These are phyloP conservation scores for Gossypium trilobum DNA, from an alignment of 441 rosid genomes.

Conservation along the genomic window DNA sequence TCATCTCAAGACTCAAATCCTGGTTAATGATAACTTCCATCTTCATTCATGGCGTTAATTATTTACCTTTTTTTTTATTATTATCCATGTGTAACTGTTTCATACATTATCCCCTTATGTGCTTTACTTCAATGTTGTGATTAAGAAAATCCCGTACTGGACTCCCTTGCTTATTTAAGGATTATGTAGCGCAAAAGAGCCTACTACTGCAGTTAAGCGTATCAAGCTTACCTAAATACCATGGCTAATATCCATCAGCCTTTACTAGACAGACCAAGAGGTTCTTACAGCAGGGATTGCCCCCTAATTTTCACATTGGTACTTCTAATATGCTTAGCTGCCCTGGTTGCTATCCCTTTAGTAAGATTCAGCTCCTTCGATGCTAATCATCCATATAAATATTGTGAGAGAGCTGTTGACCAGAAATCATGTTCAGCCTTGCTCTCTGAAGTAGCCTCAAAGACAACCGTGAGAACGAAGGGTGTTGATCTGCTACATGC, in stretches of 20 bases:
- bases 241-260: slow-evolving; percentile 36
- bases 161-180: slow-evolving; percentile 3
- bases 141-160: background rate
- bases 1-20: background rate
- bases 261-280: slow-evolving; percentile 31
- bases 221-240: background rate
- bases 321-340: slow-evolving; percentile 30
- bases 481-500: slow-evolving; percentile 28
- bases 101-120: background rate
- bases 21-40: background rate
- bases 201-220: background rate
- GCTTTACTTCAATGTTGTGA: background rate
- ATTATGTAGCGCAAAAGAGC: background rate
- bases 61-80: too few species aligned
- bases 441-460: slow-evolving; percentile 28
- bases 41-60: background rate
- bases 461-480: slow-evolving; percentile 15
- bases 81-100: background rate
- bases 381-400: slow-evolving; percentile 10
- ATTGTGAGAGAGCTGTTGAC: slow-evolving; percentile 38
- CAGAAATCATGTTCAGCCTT: slow-evolving; percentile 35
- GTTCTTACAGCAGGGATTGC: slow-evolving; percentile 23
- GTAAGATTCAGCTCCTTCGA: slow-evolving; percentile 3
- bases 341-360: slow-evolving; percentile 23
- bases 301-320: slow-evolving; percentile 32